phyloP scores from a whole-genome alignment of 1,284 basidiomycete genomes.

The Puccinia horiana region DNA sequence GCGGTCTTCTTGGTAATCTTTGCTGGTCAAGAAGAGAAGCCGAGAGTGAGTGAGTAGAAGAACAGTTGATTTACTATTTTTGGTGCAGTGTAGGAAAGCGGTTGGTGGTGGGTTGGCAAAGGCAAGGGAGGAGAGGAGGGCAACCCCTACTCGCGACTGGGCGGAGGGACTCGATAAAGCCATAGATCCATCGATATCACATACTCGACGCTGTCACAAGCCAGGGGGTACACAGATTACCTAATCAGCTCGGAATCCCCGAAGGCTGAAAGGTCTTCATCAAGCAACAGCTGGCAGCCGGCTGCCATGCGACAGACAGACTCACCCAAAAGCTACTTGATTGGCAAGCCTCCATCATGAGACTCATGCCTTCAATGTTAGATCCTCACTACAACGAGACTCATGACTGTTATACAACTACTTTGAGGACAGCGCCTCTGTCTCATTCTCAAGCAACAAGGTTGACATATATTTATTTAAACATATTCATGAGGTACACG shows the following conservation, averaged over 20 bases:
- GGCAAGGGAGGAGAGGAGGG: background rate
- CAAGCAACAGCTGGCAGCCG: background rate
- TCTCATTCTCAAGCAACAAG: too few species aligned
- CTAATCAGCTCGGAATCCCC: background rate
- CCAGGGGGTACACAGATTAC: background rate
- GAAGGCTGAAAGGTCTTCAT: background rate
- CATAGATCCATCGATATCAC: background rate
- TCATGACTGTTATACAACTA: background rate
- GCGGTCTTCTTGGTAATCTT: background rate
- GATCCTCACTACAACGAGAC: constrained; percentile 1
- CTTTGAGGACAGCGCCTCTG: background rate
- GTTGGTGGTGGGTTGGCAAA: background rate
- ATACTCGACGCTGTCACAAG: background rate
- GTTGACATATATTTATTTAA: too few species aligned
- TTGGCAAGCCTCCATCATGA: background rate
- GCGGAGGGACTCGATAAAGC: constrained; percentile 1
- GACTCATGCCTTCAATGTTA: background rate
- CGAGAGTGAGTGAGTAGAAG: background rate
- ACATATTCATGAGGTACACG: background rate
- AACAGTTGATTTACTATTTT: background rate
- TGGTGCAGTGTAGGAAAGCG: background rate
- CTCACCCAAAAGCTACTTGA: background rate
- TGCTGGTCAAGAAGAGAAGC: background rate
- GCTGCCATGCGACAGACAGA: background rate
- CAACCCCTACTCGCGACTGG: constrained; percentile 14